Percentiles rank a stretch among this genome's conserved stretches.
These are phyloP conservation scores for Acorus calamus DNA, from an alignment of 106 monocot genomes.

Conservation along the genomic window DNA sequence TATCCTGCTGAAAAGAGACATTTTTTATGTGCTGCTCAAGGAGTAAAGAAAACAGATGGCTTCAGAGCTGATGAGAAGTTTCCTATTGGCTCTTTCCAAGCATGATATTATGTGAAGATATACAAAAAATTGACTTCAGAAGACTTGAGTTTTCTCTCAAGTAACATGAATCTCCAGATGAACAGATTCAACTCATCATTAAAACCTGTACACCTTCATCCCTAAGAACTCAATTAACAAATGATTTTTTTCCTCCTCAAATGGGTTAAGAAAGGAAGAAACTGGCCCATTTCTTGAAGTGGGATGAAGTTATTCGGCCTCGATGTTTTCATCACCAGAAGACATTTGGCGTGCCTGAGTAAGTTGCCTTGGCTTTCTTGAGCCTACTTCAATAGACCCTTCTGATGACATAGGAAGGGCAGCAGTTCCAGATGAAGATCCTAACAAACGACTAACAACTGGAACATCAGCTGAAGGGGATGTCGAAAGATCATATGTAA, in stretches of 20 bases:
- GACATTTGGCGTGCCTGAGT: constrained; percentile 21
- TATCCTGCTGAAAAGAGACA: too few relatives aligned
- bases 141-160: constrained; percentile 1
- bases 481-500: constrained; percentile 28
- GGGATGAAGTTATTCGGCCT: constrained; percentile 15
- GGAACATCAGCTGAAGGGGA: constrained; percentile 27
- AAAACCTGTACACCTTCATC: constrained; percentile 7
- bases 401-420: constrained; percentile 21
- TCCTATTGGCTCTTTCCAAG: too few relatives aligned
- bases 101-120: too few relatives aligned
- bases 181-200: not conserved
- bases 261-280: constrained; percentile 14
- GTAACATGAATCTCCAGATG: constrained; percentile 2
- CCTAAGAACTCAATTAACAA: constrained; percentile 13
- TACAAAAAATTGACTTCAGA: not conserved
- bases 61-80: too few relatives aligned
- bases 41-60: too few relatives aligned
- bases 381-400: constrained; percentile 15
- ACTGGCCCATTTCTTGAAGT: constrained; percentile 16
- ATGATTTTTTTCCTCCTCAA: not conserved
- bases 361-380: constrained; percentile 14
- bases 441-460: constrained; percentile 19
- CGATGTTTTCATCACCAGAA: constrained; percentile 21
- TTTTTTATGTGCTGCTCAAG: too few relatives aligned
- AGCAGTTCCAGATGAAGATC: constrained; percentile 21